phyloP scores from a whole-genome alignment of 495 filamentous ascomycete genomes.

The Ramalina peruviana region DNA sequence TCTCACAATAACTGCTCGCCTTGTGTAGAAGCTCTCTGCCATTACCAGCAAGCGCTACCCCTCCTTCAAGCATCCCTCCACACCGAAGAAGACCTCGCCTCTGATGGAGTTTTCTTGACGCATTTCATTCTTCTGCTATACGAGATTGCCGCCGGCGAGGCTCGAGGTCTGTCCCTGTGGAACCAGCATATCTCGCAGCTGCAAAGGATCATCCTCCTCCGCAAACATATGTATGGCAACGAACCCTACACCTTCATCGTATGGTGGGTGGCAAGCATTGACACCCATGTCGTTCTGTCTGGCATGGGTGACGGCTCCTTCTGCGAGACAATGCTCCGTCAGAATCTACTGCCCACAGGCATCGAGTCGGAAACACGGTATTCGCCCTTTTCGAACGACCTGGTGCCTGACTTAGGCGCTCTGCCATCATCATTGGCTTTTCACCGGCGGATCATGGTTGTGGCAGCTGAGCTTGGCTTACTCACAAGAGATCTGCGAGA shows the following conservation, averaged over 20 bases:
- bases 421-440: slow-evolving; percentile 30
- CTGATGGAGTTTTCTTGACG: slow-evolving; percentile 42
- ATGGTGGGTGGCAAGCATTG: slow-evolving; percentile 43
- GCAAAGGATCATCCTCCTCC: slow-evolving; percentile 33
- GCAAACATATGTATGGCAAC: slow-evolving; percentile 29
- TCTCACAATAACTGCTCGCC: slow-evolving; percentile 31
- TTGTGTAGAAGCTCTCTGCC: slow-evolving; percentile 36
- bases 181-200: slow-evolving; percentile 41
- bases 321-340: slow-evolving; percentile 30
- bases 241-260: slow-evolving; percentile 40
- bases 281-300: slow-evolving; percentile 41
- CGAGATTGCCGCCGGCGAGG: slow-evolving; percentile 38
- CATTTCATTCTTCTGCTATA: slow-evolving; percentile 49
- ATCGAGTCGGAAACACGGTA: slow-evolving; percentile 7
- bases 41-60: slow-evolving; percentile 41
- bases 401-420: slow-evolving; percentile 3
- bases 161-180: slow-evolving; percentile 36
- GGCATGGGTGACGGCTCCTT: slow-evolving; percentile 39
- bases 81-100: slow-evolving; percentile 35
- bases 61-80: slow-evolving; percentile 32
- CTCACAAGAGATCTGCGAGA: slow-evolving; percentile 26
- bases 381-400: neutral
- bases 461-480: slow-evolving; percentile 29
- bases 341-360: slow-evolving; percentile 33
- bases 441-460: slow-evolving; percentile 28